Conservation (phyloP, 768 basidiomycete species). For the Suillus discolor region DNA sequence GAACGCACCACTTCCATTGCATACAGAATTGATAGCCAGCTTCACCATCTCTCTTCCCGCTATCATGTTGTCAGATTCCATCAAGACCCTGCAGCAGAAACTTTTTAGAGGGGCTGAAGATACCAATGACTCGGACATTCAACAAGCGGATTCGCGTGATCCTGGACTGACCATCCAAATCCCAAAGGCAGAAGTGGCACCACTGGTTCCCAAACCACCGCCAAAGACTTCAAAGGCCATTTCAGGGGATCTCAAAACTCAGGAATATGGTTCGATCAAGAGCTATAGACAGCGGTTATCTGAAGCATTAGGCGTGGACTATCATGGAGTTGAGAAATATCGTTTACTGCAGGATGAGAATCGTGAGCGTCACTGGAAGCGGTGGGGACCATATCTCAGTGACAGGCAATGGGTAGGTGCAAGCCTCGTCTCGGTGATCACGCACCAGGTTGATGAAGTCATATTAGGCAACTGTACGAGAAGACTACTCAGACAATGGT, state of each 20-base stretch:
- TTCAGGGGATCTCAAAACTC: slow-evolving; percentile 22
- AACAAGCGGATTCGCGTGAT: slow-evolving; percentile 26
- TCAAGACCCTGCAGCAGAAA: slow-evolving; percentile 73
- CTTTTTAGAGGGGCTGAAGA: slow-evolving; percentile 56
- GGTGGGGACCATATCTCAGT: slow-evolving; percentile 97
- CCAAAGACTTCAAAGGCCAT: slow-evolving; percentile 48
- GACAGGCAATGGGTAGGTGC: slow-evolving; percentile 93
- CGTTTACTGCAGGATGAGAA: slow-evolving; percentile 83
- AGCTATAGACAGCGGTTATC: slow-evolving; percentile 67
- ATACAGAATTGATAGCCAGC: neutral
- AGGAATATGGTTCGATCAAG: slow-evolving; percentile 22
- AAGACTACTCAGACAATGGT: slow-evolving; percentile 96
- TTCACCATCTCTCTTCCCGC: slow-evolving; percentile 14
- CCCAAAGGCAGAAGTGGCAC: slow-evolving; percentile 50
- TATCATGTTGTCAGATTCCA: slow-evolving; percentile 45
- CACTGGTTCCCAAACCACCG: slow-evolving; percentile 34
- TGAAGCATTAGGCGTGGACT: slow-evolving; percentile 65
- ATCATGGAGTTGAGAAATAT: slow-evolving; percentile 81
- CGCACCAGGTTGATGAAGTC: neutral
- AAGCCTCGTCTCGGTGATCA: neutral
- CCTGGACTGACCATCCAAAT: slow-evolving; percentile 67
- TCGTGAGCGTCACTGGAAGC: slow-evolving; percentile 92
- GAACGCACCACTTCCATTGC: slow-evolving; percentile 9
- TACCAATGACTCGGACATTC: slow-evolving; percentile 16
- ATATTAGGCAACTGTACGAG: slow-evolving; percentile 90